Conservation (phyloP, 176 grass and related monocot genomes). For the Lolium multiflorum region DNA sequence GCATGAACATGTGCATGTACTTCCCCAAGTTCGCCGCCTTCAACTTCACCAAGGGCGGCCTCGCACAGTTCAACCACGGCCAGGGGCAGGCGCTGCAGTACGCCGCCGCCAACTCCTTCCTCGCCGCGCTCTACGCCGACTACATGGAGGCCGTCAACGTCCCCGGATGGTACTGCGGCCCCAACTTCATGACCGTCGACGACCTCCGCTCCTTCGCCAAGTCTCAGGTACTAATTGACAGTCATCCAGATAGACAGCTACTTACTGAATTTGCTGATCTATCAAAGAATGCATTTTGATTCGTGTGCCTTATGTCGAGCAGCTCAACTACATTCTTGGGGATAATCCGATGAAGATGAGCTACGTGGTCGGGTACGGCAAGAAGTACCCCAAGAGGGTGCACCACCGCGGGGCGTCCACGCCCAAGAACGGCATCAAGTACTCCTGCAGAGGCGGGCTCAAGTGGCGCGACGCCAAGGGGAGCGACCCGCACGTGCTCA, state of each 20-base stretch:
- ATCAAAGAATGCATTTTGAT: neutral
- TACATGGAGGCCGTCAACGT: conserved; percentile 82
- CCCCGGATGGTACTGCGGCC: conserved; percentile 88
- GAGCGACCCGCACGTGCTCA: conserved; percentile 74
- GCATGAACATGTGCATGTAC: conserved; percentile 80
- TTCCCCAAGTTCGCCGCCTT: conserved; percentile 67
- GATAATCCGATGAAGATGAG: conserved; percentile 93
- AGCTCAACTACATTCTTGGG: conserved; percentile 88
- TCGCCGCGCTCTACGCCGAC: conserved; percentile 89
- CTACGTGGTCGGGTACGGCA: conserved; percentile 87
- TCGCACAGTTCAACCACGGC: conserved; percentile 84
- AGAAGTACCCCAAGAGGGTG: conserved; percentile 75
- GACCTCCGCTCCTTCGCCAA: conserved; percentile 67
- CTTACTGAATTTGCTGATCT: neutral
- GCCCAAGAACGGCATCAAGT: conserved; percentile 74
- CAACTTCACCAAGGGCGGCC: conserved; percentile 77
- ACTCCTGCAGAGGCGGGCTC: conserved; percentile 77
- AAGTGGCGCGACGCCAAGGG: conserved; percentile 77
- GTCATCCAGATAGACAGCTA: neutral
- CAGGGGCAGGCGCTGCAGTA: conserved; percentile 76
- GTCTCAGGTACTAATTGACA: conserved; percentile 59
- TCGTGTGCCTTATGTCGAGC: neutral
- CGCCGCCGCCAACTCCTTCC: conserved; percentile 66
- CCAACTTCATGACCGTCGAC: conserved; percentile 70
- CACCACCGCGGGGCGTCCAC: conserved; percentile 92